Percentiles rank a stretch among this genome's conserved stretches.
These are phyloP conservation scores for Ensete glaucum DNA, from an alignment of 176 grass and related monocot genomes.

Conservation along the genomic window DNA sequence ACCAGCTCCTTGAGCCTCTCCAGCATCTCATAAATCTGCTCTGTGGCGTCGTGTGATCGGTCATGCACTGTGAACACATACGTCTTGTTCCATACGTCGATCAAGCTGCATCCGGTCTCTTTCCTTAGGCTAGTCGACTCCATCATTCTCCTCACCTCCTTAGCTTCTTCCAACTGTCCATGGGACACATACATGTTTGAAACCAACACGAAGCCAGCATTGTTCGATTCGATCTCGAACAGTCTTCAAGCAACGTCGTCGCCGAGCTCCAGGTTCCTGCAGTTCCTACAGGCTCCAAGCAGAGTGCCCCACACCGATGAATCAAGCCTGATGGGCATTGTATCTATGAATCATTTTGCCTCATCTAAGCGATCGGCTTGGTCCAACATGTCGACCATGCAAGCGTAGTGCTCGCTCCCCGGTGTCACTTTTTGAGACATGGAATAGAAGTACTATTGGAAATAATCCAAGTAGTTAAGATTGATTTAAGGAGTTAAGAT, in stretches of 20 bases:
- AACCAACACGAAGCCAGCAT: conserved; percentile 46
- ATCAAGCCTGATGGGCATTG: conserved; percentile 33
- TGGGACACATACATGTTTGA: conserved; percentile 32
- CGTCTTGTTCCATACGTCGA: conserved; percentile 20
- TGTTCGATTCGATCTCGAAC: conserved; percentile 40
- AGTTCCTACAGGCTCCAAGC: conserved; percentile 31
- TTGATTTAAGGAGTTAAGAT: no score
- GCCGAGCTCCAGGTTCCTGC: conserved; percentile 32
- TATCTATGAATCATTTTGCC: conserved; percentile 28
- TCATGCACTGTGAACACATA: conserved; percentile 19
- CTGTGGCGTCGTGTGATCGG: conserved; percentile 2
- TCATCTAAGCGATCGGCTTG: conserved; percentile 39
- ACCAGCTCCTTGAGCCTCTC: conserved; percentile 9
- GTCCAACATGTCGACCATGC: conserved; percentile 49
- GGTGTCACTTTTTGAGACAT: conserved; percentile 37
- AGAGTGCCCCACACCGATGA: conserved; percentile 37
- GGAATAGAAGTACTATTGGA: conserved; percentile 16
- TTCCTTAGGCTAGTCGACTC: conserved; percentile 35
- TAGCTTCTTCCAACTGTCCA: conserved; percentile 45
- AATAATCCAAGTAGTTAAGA: no score
- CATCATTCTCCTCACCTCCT: conserved; percentile 44
- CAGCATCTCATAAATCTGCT: conserved; percentile 18
- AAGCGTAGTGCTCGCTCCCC: conserved; percentile 38
- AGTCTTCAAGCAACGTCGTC: conserved; percentile 27
- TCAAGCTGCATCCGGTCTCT: conserved; percentile 30